These are phyloP conservation scores for Syncephalastrum sp. DNA, from an alignment of 371 early-diverging fungal genomes.

Conservation along the genomic window DNA sequence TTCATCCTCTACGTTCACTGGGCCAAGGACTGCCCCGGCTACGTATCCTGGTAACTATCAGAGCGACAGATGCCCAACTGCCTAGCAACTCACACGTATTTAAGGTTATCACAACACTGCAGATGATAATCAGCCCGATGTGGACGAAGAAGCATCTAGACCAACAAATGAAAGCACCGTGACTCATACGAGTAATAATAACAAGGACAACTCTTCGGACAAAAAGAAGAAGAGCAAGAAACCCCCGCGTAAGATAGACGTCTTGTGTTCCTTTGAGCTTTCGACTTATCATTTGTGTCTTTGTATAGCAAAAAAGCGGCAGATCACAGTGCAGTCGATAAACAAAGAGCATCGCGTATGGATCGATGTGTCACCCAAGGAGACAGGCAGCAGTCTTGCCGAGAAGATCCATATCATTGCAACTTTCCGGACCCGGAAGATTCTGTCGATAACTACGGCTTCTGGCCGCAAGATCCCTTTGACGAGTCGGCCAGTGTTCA, in stretches of 20 bases:
- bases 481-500: slow-evolving; percentile 30
- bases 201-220: not conserved
- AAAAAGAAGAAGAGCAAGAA: slow-evolving; percentile 6
- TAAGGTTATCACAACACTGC: too few relatives aligned
- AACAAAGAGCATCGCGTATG: slow-evolving; percentile 45
- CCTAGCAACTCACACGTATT: too few relatives aligned
- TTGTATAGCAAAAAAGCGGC: slow-evolving; percentile 22
- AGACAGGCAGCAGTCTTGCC: slow-evolving; percentile 44
- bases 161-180: not conserved
- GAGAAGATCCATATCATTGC: slow-evolving; percentile 50
- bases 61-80: too few relatives aligned
- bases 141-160: not conserved
- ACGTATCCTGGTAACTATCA: not conserved
- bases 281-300: not conserved
- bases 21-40: not conserved
- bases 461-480: slow-evolving; percentile 40
- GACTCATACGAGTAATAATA: not conserved
- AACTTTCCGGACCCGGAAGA: slow-evolving; percentile 40
- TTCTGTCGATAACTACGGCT: slow-evolving; percentile 40
- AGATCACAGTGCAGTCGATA: slow-evolving; percentile 48
- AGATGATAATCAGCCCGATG: too few relatives aligned
- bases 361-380: slow-evolving; percentile 45
- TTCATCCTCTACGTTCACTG: not conserved
- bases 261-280: not conserved
- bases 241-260: not conserved